Evolutionary conservation across 2,329 filamentous ascomycete species (phyloP).

Genomic region (Monosporascus sp.): DNA sequence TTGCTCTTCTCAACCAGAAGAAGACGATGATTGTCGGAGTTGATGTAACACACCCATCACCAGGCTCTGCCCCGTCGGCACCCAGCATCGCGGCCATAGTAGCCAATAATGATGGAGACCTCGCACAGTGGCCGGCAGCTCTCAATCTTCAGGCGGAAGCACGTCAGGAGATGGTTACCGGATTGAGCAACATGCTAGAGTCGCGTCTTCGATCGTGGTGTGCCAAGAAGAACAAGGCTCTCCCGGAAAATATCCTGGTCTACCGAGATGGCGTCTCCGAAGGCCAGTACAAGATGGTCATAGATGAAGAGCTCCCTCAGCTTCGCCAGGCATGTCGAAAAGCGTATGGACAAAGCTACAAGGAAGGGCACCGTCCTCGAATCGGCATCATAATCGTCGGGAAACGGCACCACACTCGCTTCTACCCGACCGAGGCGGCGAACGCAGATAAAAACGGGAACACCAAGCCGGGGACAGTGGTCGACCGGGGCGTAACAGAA

Average conservation of each 20-base stretch:
- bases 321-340: constrained; percentile 51
- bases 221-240: constrained; percentile 35
- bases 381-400: constrained; percentile 63
- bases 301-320: constrained; percentile 50
- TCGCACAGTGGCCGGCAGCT: too few relatives aligned
- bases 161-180: too few relatives aligned
- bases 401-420: constrained; percentile 71
- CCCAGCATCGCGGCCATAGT: too few relatives aligned
- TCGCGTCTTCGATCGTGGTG: constrained; percentile 55
- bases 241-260: constrained; percentile 62
- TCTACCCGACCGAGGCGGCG: constrained; percentile 52
- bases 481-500: constrained; percentile 64
- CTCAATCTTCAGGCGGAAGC: too few relatives aligned
- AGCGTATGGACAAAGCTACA: constrained; percentile 44
- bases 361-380: constrained; percentile 45
- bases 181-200: constrained; percentile 53
- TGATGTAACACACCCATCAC: constrained; percentile 69
- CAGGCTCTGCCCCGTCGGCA: constrained; percentile 26
- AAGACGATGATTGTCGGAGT: constrained; percentile 67
- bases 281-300: constrained; percentile 57
- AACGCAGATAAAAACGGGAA: constrained; percentile 50
- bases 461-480: constrained; percentile 58
- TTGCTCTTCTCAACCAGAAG: constrained; percentile 46
- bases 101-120: too few relatives aligned
- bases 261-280: constrained; percentile 76